phyloP scores from a whole-genome alignment of 2,329 filamentous ascomycete genomes.

The Penicillium sp. region DNA sequence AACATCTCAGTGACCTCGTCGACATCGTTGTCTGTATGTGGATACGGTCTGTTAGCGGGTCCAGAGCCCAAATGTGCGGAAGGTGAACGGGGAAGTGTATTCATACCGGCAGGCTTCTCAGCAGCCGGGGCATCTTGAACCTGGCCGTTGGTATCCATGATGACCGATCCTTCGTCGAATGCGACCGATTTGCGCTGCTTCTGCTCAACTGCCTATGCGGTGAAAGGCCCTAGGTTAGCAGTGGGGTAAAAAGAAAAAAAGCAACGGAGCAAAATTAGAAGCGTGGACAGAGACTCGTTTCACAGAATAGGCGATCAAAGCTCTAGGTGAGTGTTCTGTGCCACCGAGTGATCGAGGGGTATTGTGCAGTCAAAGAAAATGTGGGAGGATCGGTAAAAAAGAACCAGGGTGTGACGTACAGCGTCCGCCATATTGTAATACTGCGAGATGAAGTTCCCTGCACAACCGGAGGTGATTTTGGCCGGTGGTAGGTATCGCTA shows the following conservation, averaged over 20 bases:
- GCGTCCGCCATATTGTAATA: conserved; percentile 39
- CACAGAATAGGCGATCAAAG: neutral
- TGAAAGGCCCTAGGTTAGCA: conserved; percentile 26
- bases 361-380: conserved; percentile 36
- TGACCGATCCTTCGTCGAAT: conserved; percentile 79
- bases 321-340: conserved; percentile 10
- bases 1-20: conserved; percentile 64
- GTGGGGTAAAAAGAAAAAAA: conserved; percentile 13
- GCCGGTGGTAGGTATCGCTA: neutral
- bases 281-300: neutral
- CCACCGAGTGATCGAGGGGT: conserved; percentile 25
- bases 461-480: conserved; percentile 6
- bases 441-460: conserved; percentile 12
- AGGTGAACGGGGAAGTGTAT: conserved; percentile 44
- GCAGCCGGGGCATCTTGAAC: conserved; percentile 71
- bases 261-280: conserved; percentile 8
- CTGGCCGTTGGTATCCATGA: conserved; percentile 85
- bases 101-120: conserved; percentile 74
- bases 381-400: conserved; percentile 39
- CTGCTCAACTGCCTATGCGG: conserved; percentile 40
- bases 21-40: conserved; percentile 50
- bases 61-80: conserved; percentile 24
- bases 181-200: conserved; percentile 89
- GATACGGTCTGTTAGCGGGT: conserved; percentile 24
- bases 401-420: conserved; percentile 39